phyloP scores from a whole-genome alignment of 2,329 filamentous ascomycete species.

The Sporothrix dimorphospora region DNA sequence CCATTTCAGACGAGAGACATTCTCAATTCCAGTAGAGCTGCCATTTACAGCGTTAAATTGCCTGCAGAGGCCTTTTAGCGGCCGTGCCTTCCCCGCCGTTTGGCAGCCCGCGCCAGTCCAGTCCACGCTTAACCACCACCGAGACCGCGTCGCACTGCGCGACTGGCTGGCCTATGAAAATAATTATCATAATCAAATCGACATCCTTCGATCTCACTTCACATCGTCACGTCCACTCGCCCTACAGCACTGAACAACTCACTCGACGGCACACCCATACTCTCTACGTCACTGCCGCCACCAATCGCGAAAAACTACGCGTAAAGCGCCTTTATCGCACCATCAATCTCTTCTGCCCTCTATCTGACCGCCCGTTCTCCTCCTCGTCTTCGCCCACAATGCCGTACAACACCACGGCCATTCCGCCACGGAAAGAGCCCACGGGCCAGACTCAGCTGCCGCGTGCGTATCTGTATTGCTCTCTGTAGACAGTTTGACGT shows the following conservation, averaged over 20 bases:
- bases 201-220: background rate
- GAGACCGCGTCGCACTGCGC: slow-evolving; percentile 10
- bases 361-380: background rate
- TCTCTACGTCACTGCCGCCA: no score
- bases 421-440: slow-evolving; percentile 76
- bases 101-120: background rate
- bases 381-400: slow-evolving; percentile 51
- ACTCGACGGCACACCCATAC: background rate
- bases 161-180: background rate
- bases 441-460: slow-evolving; percentile 86
- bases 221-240: background rate
- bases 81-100: background rate
- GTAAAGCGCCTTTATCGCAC: no score
- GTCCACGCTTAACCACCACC: background rate
- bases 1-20: background rate
- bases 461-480: slow-evolving; percentile 57
- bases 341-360: background rate
- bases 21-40: background rate
- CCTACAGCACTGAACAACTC: background rate
- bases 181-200: background rate
- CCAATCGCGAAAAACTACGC: background rate
- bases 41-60: slow-evolving; percentile 3
- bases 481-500: background rate
- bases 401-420: slow-evolving; percentile 88
- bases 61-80: slow-evolving; percentile 18